These are phyloP conservation scores for Diplodia mutila DNA, from an alignment of 2,329 filamentous ascomycete species.

Conservation along the genomic window DNA sequence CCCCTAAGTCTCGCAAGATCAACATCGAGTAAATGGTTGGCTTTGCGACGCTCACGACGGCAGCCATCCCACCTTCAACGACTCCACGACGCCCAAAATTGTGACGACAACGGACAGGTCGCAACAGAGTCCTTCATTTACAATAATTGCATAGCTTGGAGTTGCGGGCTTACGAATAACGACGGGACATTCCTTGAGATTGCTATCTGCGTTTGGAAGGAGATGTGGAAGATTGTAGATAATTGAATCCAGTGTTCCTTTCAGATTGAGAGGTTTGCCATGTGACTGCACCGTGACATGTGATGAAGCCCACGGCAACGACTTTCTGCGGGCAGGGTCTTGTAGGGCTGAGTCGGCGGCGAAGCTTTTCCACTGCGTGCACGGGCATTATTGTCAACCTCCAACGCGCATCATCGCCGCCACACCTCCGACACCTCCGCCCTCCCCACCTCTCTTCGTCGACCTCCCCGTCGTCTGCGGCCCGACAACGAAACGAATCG, in stretches of 20 bases:
- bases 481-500: neutral
- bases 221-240: neutral
- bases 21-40: slow-evolving; percentile 57
- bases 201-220: neutral
- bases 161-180: neutral
- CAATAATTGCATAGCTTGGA: slow-evolving; percentile 2
- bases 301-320: neutral
- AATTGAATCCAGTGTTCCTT: neutral
- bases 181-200: neutral
- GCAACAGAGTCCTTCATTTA: neutral
- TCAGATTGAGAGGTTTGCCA: neutral
- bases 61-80: neutral
- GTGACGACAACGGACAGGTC: too few species aligned
- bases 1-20: slow-evolving; percentile 56
- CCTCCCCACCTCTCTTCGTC: neutral
- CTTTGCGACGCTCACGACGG: neutral
- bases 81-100: neutral
- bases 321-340: neutral
- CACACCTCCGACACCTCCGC: neutral
- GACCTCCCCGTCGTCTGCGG: neutral
- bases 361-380: neutral
- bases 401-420: slow-evolving; percentile 8
- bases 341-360: neutral
- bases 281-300: neutral
- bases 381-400: neutral